These are phyloP conservation scores for Aspergillus nomiae DNA, from an alignment of 2,329 filamentous ascomycete genomes.

Conservation along the genomic window DNA sequence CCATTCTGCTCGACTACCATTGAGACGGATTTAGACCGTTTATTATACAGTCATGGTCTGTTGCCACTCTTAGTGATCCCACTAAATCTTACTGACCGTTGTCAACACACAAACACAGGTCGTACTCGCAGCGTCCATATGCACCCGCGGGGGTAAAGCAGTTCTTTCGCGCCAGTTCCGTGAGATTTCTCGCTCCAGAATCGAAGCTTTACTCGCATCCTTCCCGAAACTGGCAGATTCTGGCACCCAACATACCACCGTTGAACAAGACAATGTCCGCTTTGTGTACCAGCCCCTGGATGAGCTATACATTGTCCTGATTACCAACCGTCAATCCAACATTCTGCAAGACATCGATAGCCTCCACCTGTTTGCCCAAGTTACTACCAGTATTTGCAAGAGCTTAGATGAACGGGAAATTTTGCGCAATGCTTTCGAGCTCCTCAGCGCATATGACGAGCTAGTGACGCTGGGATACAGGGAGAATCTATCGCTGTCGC, in stretches of 20 bases:
- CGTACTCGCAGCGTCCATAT: slow-evolving; percentile 97
- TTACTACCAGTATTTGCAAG: slow-evolving; percentile 95
- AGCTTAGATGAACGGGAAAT: slow-evolving; percentile 96
- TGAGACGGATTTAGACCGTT: background rate
- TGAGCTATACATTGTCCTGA: slow-evolving; percentile 99
- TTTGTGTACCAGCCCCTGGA: slow-evolving; percentile 99
- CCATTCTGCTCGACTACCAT: background rate
- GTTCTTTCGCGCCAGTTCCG: slow-evolving; percentile 97
- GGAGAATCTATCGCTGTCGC: slow-evolving; percentile 92
- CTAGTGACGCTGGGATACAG: slow-evolving; percentile 93
- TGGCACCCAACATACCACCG: slow-evolving; percentile 94
- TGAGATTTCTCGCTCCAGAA: slow-evolving; percentile 94
- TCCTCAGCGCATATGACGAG: slow-evolving; percentile 96
- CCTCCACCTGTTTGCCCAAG: slow-evolving; percentile 94
- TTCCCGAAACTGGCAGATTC: slow-evolving; percentile 97
- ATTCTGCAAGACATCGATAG: slow-evolving; percentile 99
- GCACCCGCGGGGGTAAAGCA: slow-evolving; percentile 96
- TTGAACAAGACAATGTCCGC: slow-evolving; percentile 98
- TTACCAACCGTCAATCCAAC: slow-evolving; percentile 99
- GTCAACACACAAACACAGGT: slow-evolving; percentile 66
- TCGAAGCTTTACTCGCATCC: slow-evolving; percentile 93
- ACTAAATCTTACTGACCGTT: slow-evolving; percentile 18
- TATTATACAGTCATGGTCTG: background rate
- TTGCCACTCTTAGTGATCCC: background rate
- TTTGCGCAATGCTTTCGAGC: slow-evolving; percentile 88